A percentile compares a stretch with the other conserved stretches of the same genome.
Evolutionary conservation across 2,329 filamentous ascomycete species (phyloP).

Genomic region (Keithomyces neogunnii): DNA sequence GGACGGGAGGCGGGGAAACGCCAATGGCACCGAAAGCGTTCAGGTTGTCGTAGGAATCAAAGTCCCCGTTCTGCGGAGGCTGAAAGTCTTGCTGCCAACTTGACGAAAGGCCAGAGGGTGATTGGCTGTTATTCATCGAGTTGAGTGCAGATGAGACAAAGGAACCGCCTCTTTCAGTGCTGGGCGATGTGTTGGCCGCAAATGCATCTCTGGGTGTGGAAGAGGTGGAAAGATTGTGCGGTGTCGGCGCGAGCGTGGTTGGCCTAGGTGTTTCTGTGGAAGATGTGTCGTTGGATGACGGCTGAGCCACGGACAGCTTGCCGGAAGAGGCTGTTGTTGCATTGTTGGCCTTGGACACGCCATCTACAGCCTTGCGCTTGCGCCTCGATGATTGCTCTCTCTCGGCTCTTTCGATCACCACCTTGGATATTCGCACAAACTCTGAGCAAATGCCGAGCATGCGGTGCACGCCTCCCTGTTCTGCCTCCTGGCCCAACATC

Average conservation of each 20-base stretch:
- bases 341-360: slow-evolving; percentile 9
- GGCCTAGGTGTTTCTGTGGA: slow-evolving; percentile 6
- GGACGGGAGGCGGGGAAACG: slow-evolving; percentile 9
- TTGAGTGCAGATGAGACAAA: slow-evolving; percentile 13
- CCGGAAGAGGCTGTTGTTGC: neutral
- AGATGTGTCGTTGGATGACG: neutral
- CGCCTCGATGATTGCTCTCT: slow-evolving; percentile 71
- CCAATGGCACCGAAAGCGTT: slow-evolving; percentile 31
- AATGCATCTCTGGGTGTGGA: slow-evolving; percentile 5
- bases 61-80: slow-evolving; percentile 27
- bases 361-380: slow-evolving; percentile 71
- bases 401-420: slow-evolving; percentile 85
- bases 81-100: slow-evolving; percentile 41
- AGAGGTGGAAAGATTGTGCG: slow-evolving; percentile 3
- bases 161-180: slow-evolving; percentile 15
- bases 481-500: slow-evolving; percentile 80
- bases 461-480: slow-evolving; percentile 81
- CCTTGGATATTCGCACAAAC: slow-evolving; percentile 87
- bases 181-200: slow-evolving; percentile 19
- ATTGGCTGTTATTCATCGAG: slow-evolving; percentile 27
- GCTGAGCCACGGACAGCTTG: neutral
- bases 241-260: slow-evolving; percentile 1
- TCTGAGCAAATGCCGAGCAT: slow-evolving; percentile 95
- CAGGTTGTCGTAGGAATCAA: slow-evolving; percentile 36
- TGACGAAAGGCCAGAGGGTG: slow-evolving; percentile 34